Evolutionary conservation across 1,284 basidiomycete species (phyloP).

Genomic region (Moesziomyces aphidis): DNA sequence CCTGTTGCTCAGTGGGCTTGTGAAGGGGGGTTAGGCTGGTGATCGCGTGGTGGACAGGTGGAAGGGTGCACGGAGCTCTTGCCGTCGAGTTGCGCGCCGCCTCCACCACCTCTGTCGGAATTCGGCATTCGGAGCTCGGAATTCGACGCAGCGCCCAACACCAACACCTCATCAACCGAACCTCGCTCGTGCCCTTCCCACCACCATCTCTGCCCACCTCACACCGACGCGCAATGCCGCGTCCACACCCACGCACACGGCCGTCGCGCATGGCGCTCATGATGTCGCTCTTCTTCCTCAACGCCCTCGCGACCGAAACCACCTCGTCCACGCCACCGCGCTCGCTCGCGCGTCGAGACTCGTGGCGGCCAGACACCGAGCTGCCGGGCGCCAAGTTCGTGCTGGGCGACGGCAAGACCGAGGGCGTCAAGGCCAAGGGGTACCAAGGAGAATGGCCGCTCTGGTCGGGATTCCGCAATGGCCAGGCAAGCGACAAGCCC

Average conservation of each 20-base stretch:
- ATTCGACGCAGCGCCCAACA: background rate
- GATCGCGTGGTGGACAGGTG: too few species aligned
- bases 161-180: background rate
- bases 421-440: slow-evolving; percentile 38
- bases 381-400: slow-evolving; percentile 26
- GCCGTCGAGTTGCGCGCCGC: background rate
- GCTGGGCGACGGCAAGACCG: slow-evolving; percentile 36
- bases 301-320: slow-evolving; percentile 8
- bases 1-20: too few species aligned
- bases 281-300: slow-evolving; percentile 30
- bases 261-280: slow-evolving; percentile 22
- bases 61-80: background rate
- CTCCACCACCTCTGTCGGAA: background rate
- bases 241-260: background rate
- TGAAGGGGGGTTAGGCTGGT: too few species aligned
- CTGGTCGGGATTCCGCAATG: slow-evolving; percentile 19
- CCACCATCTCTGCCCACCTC: slow-evolving; percentile 4
- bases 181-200: background rate
- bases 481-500: background rate
- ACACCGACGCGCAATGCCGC: background rate
- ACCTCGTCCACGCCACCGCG: slow-evolving; percentile 1
- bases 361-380: slow-evolving; percentile 41
- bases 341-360: background rate
- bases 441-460: slow-evolving; percentile 51
- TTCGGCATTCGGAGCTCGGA: background rate